phyloP scores from a whole-genome alignment of 164 flowering plant genomes.

The Aristolochia fimbriata region DNA sequence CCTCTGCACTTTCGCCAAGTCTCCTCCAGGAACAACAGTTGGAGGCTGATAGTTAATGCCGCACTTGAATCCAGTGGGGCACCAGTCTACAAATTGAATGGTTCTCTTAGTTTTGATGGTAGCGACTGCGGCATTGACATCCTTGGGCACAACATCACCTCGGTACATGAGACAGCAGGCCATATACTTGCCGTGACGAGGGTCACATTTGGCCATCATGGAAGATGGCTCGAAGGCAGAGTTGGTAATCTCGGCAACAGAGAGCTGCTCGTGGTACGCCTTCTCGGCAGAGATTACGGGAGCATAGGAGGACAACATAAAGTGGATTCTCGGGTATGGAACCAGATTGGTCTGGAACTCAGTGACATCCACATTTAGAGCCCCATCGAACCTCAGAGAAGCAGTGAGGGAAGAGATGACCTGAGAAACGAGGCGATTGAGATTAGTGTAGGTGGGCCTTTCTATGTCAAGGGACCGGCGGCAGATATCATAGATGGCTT shows the following conservation, averaged over 20 bases:
- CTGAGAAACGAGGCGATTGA: constrained; percentile 50
- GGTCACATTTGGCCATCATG: constrained; percentile 61
- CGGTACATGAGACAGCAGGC: constrained; percentile 54
- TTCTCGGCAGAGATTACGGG: constrained; percentile 52
- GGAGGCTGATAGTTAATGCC: constrained; percentile 62
- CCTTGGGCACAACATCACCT: constrained; percentile 56
- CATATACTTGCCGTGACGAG: constrained; percentile 55
- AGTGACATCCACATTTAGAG: constrained; percentile 47
- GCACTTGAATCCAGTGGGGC: constrained; percentile 56
- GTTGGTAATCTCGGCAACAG: constrained; percentile 54
- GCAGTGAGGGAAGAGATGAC: constrained; percentile 53
- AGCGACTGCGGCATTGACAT: constrained; percentile 53
- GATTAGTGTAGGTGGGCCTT: constrained; percentile 54
- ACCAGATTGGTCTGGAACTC: constrained; percentile 59
- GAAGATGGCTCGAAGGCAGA: constrained; percentile 52
- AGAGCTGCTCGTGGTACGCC: constrained; percentile 52
- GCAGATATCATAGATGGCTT: constrained; percentile 48
- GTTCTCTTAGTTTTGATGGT: constrained; percentile 60
- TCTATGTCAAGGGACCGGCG: constrained; percentile 49
- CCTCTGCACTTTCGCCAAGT: constrained; percentile 52
- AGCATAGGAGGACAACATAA: constrained; percentile 55
- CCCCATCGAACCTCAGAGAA: constrained; percentile 53
- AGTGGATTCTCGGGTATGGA: constrained; percentile 54
- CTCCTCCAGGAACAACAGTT: constrained; percentile 56
- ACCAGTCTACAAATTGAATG: constrained; percentile 57